Conservation (phyloP, 1,284 basidiomycete species). For the Earliella scabrosa region DNA sequence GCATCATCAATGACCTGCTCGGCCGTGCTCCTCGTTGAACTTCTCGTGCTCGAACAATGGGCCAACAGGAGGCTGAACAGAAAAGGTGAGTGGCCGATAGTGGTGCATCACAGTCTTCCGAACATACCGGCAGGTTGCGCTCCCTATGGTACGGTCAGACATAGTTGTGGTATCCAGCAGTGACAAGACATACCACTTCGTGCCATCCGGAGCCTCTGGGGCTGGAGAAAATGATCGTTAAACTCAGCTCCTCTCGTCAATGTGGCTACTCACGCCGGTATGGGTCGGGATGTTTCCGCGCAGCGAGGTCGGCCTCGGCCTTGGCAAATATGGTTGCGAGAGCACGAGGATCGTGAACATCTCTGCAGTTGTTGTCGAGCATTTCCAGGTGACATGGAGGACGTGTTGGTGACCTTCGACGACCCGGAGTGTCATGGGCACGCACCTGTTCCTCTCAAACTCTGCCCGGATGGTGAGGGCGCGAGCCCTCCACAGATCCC, state of each 20-base stretch:
- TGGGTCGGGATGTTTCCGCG: constrained; percentile 85
- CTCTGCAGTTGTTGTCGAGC: constrained; percentile 46
- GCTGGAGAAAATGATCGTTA: constrained; percentile 48
- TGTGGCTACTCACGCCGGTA: constrained; percentile 74
- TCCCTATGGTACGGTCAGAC: constrained; percentile 51
- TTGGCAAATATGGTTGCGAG: constrained; percentile 81
- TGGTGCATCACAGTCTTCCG: neutral
- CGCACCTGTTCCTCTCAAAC: constrained; percentile 91
- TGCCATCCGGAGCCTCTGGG: constrained; percentile 79
- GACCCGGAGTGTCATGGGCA: constrained; percentile 7
- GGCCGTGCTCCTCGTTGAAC: constrained; percentile 30
- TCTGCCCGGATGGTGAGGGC: constrained; percentile 88
- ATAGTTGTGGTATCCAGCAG: constrained; percentile 15
- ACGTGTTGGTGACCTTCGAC: neutral
- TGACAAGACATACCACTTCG: constrained; percentile 75
- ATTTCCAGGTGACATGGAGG: neutral
- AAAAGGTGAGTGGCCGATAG: constrained; percentile 1
- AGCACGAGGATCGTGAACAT: constrained; percentile 87
- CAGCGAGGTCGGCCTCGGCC: constrained; percentile 79
- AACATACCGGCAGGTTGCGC: constrained; percentile 71
- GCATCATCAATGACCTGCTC: constrained; percentile 15
- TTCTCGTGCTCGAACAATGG: constrained; percentile 57
- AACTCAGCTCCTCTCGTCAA: constrained; percentile 26
- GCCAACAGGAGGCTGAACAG: constrained; percentile 51
- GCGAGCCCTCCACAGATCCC: constrained; percentile 85